Evolutionary conservation across 202 grass and related monocot genomes (phyloP), one percentile per base, ranked within the genome.

Genomic region (Elaeis oleifera): DNA sequence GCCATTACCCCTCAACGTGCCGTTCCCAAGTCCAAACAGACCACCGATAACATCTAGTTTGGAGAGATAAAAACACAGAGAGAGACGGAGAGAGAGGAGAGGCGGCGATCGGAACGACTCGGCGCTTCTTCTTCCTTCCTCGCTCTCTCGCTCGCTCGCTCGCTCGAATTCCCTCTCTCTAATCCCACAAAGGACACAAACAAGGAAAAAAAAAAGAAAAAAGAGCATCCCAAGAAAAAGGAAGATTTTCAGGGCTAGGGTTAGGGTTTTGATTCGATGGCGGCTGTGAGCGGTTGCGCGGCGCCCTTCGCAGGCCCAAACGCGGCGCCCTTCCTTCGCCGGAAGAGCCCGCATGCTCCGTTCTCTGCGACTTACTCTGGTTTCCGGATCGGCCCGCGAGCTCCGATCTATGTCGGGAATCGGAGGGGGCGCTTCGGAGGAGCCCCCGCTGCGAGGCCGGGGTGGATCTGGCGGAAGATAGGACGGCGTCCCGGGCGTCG

Each of bases 211-310:
- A 9, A 9, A 9, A 8, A 7, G 1, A 32, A 36, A 36, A 9
- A 9, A 36, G 1, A 5, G 27, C 27, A 28, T 9, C 32, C 6
- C 32, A 36, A 36, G 5, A 36, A 36, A 36, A 9, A 7, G 32
- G 8, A 36, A 36, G 32, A 36, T 36, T 36, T 44, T 44, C 11
- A 3, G 1, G 36, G 36, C 11, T 44, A 44, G 9, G 11, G 36
- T 44, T 13, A 44, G 71, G 71, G 74, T 66, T 70, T 64, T 81
- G 23, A 63, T 18, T 57, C 78, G 50, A 82, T 85, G 56, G 78
- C 81, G 17, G 18, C 84, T 3, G 79, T 75, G 13, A 73, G 62
- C 25, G 80, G 83, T 54, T 80, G 86, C 50, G 49, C 83, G 3
- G 53, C 75, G 27, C 54, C 58, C 26, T 55, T 68, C 51, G 58